Evolutionary conservation across 2,329 filamentous ascomycete species (phyloP), one percentile per base, ranked within the genome.

Genomic region (Paraconiothyrium brasiliense): DNA sequence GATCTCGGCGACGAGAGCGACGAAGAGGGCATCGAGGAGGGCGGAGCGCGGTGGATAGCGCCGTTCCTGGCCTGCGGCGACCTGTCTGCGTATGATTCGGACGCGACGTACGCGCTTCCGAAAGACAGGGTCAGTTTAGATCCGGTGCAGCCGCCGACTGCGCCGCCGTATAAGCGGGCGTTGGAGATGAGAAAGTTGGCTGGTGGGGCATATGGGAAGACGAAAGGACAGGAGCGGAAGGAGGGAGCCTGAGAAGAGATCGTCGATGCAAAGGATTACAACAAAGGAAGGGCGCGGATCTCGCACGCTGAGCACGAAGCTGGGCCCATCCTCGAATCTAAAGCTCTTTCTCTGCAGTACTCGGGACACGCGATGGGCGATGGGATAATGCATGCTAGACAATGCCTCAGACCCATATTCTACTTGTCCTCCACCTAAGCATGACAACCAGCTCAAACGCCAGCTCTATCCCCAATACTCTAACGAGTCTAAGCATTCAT

Each of bases 11-110:
- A 64, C 14, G 71, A 74, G 14, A 72, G 75, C n/a, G 83, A 77
- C 13, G 83, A 77, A 72, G 72, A 73, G 1, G 73, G 76, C 63
- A 67, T 75, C 7, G 74, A 78, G 52, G 76, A 78, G 13, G 73
- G 78, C 54, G 84, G 88, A 62, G 78, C 84, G 34, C 83, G 90
- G 54, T 98, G 94, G 93, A 94, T 98, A 69, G 93, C 94, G 3
- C 93, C 94, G 0, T 99, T 99, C 76, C 87, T 99, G 71, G 94
- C 95, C n/a, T 99, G 95, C 77, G 95, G 95, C 49, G 95, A 99
- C 79, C 84, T 99, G 57, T 96, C 93, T 27, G 90, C 92, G 11
- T 99, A 94, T 81, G 95, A 99, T 81, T 93, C 94, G 0, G 95
- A 99, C 83, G 94, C 95, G 4, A 95, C 94, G 4, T 97, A 98